phyloP scores from a whole-genome alignment of 2,329 filamentous ascomycete genomes.

The Cephalotrichum gorgonifer region DNA sequence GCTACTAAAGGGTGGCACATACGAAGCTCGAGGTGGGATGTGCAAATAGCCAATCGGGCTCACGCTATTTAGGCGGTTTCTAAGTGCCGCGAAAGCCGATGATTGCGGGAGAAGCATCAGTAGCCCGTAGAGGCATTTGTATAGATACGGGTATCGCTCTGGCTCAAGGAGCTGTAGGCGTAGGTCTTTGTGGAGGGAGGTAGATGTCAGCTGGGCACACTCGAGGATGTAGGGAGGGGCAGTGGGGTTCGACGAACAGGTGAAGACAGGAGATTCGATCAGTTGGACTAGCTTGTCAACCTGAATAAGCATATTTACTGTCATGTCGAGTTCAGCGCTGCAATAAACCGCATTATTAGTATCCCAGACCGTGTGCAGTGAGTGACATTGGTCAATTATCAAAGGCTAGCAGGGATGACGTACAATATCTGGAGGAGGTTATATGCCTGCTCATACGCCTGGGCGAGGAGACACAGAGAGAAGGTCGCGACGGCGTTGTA shows the following conservation, averaged over 20 bases:
- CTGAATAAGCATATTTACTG: constrained; percentile 95
- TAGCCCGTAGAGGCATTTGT: constrained; percentile 95
- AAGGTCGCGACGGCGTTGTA: constrained; percentile 98
- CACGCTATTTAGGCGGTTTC: constrained; percentile 93
- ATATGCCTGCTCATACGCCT: constrained; percentile 97
- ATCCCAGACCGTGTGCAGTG: background rate
- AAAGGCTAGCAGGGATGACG: constrained; percentile 16
- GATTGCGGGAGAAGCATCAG: constrained; percentile 98
- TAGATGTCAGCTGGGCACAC: background rate
- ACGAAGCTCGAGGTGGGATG: constrained; percentile 42
- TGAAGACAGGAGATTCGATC: constrained; percentile 94
- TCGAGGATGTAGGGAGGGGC: background rate
- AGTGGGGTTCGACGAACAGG: constrained; percentile 52
- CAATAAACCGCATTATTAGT: constrained; percentile 6
- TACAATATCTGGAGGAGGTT: constrained; percentile 93
- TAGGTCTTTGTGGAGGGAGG: constrained; percentile 49
- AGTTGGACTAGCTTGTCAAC: constrained; percentile 97
- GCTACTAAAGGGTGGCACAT: background rate
- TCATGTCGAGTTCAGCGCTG: constrained; percentile 95
- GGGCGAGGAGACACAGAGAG: constrained; percentile 85
- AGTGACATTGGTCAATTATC: background rate
- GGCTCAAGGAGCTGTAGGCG: constrained; percentile 91
- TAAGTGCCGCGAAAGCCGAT: constrained; percentile 89
- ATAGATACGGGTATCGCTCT: constrained; percentile 87
- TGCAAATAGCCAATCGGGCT: constrained; percentile 95